These are phyloP conservation scores for Mallotus nudiflorus DNA, from an alignment of 345 rosid species.

Conservation along the genomic window DNA sequence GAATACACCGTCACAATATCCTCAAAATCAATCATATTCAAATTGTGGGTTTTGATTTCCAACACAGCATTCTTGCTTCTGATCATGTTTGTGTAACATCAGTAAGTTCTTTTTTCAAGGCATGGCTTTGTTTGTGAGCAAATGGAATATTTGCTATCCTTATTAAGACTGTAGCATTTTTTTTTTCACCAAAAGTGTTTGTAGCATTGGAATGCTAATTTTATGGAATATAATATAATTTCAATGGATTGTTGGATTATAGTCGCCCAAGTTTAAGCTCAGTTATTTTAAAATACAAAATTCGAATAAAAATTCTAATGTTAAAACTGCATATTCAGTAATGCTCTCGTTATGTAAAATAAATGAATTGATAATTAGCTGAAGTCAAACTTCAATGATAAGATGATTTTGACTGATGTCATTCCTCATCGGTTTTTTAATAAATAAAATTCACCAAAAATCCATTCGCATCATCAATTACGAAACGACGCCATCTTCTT, in stretches of 20 bases:
- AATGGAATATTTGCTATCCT: background rate
- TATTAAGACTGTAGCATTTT: background rate
- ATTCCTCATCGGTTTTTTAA: background rate
- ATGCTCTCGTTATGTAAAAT: too few species aligned
- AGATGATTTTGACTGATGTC: too few species aligned
- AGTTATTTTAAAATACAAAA: too few species aligned
- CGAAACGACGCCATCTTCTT: background rate
- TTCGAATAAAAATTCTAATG: too few species aligned
- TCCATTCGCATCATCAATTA: too few species aligned
- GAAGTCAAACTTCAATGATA: too few species aligned
- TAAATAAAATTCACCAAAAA: too few species aligned
- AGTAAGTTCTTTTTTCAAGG: background rate
- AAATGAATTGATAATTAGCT: too few species aligned
- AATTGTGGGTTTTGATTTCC: background rate
- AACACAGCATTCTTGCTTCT: background rate
- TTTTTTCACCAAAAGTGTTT: too few species aligned
- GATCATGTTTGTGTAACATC: background rate
- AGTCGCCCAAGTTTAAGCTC: too few species aligned
- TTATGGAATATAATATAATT: background rate
- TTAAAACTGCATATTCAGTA: too few species aligned
- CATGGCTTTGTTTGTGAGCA: background rate
- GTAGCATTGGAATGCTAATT: background rate
- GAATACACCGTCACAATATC: background rate
- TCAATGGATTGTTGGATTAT: background rate
- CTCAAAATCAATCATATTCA: background rate